Conservation (phyloP, 257 asterid species). For the Nyctanthes arbortristis region DNA sequence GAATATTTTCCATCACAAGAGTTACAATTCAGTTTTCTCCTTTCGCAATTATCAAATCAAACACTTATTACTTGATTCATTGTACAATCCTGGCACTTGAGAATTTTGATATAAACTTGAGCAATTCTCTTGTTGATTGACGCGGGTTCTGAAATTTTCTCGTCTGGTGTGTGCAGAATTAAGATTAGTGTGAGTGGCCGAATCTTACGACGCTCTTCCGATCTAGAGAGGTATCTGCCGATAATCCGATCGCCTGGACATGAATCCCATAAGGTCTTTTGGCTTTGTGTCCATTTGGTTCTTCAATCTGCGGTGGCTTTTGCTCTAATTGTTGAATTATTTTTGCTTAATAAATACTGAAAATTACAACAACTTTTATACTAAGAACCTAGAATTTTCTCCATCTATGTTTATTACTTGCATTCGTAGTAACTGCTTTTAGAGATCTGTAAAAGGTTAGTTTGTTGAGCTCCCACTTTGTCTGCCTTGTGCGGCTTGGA, state of each 20-base stretch:
- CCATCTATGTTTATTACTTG: slow-evolving; percentile 11
- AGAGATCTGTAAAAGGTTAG: slow-evolving; percentile 1
- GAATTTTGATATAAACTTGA: slow-evolving; percentile 14
- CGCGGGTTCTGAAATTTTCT: neutral
- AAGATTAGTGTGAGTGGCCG: slow-evolving; percentile 20
- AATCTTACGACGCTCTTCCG: too few species aligned
- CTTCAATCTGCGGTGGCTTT: neutral
- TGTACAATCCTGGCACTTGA: slow-evolving; percentile 22
- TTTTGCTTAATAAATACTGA: neutral
- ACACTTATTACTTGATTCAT: slow-evolving; percentile 8
- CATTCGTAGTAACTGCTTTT: slow-evolving; percentile 1
- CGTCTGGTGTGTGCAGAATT: slow-evolving; percentile 20
- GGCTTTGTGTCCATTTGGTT: neutral
- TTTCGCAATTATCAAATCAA: neutral
- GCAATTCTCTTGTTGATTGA: slow-evolving; percentile 4
- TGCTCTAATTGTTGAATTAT: neutral
- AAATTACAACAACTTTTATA: neutral
- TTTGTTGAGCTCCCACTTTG: neutral
- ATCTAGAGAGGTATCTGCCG: too few species aligned
- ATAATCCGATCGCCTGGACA: slow-evolving; percentile 26
- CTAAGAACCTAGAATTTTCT: slow-evolving; percentile 2
- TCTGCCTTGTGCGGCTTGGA: neutral
- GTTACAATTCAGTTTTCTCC: neutral
- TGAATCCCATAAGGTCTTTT: slow-evolving; percentile 66
- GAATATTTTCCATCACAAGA: slow-evolving; percentile 5